Evolutionary conservation across 768 basidiomycete genomes (phyloP).

Genomic region (Russula virescens): DNA sequence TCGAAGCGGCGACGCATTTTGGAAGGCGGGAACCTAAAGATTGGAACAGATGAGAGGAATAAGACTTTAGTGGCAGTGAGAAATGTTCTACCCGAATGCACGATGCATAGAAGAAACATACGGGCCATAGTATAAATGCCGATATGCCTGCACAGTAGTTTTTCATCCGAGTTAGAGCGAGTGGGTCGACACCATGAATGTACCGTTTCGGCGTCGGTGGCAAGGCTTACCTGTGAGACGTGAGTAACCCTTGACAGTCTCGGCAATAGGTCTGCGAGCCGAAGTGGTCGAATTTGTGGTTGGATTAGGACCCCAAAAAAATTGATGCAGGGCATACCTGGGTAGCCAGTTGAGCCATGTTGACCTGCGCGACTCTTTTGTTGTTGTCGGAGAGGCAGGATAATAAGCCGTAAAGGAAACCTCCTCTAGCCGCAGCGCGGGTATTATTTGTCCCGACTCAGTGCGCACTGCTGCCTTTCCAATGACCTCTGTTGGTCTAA

Average conservation of each 20-base stretch:
- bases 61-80: too few relatives aligned
- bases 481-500: conserved; percentile 3
- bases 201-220: neutral
- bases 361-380: neutral
- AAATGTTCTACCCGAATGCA: conserved; percentile 5
- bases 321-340: conserved; percentile 2
- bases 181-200: neutral
- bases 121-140: conserved; percentile 15
- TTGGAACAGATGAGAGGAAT: too few relatives aligned
- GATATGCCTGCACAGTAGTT: conserved; percentile 1
- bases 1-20: conserved; percentile 16
- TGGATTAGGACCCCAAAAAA: neutral
- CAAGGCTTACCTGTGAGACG: conserved; percentile 10
- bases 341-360: conserved; percentile 16
- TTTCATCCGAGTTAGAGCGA: neutral
- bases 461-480: conserved; percentile 5
- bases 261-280: conserved; percentile 8
- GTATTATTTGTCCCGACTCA: neutral
- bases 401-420: conserved; percentile 21
- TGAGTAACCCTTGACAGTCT: conserved; percentile 17
- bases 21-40: conserved; percentile 15
- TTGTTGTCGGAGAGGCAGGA: neutral
- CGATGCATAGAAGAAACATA: conserved; percentile 13
- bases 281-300: too few relatives aligned
- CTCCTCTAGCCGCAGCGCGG: conserved; percentile 15